Conservation (phyloP, 805 yeast species). For the Sugiyamaella boreocaroliniensis region DNA sequence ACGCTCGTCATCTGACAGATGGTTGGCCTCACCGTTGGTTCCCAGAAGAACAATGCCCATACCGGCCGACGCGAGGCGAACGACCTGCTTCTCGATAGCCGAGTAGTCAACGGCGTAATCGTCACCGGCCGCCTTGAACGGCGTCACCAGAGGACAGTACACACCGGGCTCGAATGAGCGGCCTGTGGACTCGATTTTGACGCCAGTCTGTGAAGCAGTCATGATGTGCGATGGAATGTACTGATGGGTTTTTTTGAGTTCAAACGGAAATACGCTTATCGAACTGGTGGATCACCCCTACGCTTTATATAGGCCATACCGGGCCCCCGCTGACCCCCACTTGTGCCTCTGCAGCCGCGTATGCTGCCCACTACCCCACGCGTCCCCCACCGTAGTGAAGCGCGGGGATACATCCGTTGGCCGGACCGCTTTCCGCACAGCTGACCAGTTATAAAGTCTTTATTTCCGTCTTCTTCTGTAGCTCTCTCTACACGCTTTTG, state of each 20-base stretch:
- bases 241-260: neutral
- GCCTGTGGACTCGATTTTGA: neutral
- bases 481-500: neutral
- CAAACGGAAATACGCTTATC: neutral
- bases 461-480: neutral
- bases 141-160: neutral
- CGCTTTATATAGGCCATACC: no score
- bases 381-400: no score
- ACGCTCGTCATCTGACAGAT: conserved; percentile 40
- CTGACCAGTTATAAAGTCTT: neutral
- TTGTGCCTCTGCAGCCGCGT: neutral
- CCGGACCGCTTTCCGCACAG: no score
- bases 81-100: conserved; percentile 9
- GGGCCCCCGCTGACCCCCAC: neutral
- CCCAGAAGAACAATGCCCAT: conserved; percentile 21
- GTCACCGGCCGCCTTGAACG: neutral
- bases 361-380: neutral
- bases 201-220: neutral
- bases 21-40: conserved; percentile 24
- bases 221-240: no score
- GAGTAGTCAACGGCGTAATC: neutral
- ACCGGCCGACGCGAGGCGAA: conserved; percentile 18
- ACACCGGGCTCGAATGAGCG: neutral
- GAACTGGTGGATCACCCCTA: neutral
- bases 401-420: no score